These are phyloP conservation scores for Emydomyces testavorans DNA, from an alignment of 2,329 filamentous ascomycete species.

Conservation along the genomic window DNA sequence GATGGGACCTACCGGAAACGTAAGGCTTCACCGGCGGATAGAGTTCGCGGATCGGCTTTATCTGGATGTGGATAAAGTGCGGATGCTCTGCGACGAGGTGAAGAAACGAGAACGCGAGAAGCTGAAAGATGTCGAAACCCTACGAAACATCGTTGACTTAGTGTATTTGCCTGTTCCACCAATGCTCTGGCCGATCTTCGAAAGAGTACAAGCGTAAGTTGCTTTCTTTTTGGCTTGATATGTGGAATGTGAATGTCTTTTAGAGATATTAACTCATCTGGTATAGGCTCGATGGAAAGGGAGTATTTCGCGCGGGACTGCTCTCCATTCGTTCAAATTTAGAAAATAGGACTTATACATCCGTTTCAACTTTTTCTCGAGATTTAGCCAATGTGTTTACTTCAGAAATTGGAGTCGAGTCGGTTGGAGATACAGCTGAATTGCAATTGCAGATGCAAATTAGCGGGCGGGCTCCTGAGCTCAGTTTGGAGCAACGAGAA, in stretches of 20 bases:
- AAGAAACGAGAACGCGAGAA: slow-evolving; percentile 68
- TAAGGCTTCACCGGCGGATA: slow-evolving; percentile 67
- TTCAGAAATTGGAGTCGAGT: slow-evolving; percentile 41
- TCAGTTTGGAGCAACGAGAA: slow-evolving; percentile 58
- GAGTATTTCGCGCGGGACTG: slow-evolving; percentile 45
- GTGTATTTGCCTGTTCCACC: slow-evolving; percentile 84
- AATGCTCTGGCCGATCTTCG: slow-evolving; percentile 63
- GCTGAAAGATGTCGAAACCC: slow-evolving; percentile 60
- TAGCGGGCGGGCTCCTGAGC: slow-evolving; percentile 36
- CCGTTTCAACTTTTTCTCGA: slow-evolving; percentile 48
- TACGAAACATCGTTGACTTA: slow-evolving; percentile 70
- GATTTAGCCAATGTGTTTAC: slow-evolving; percentile 48
- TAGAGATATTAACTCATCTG: slow-evolving; percentile 17
- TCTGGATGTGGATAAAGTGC: slow-evolving; percentile 63
- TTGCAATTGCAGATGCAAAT: slow-evolving; percentile 38
- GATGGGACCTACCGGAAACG: slow-evolving; percentile 75
- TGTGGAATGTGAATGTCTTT: neutral
- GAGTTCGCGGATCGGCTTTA: slow-evolving; percentile 63
- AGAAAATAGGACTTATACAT: slow-evolving; percentile 47
- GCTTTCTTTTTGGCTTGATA: neutral
- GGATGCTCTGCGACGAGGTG: slow-evolving; percentile 55
- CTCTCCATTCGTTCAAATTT: slow-evolving; percentile 43
- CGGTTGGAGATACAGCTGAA: slow-evolving; percentile 36
- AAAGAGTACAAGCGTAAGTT: slow-evolving; percentile 70
- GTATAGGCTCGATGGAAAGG: slow-evolving; percentile 40